A percentile compares a stretch with the other conserved stretches of the same genome.
Evolutionary conservation across 495 filamentous ascomycete genomes (phyloP).

Genomic region (Mycothermus thermophilus): DNA sequence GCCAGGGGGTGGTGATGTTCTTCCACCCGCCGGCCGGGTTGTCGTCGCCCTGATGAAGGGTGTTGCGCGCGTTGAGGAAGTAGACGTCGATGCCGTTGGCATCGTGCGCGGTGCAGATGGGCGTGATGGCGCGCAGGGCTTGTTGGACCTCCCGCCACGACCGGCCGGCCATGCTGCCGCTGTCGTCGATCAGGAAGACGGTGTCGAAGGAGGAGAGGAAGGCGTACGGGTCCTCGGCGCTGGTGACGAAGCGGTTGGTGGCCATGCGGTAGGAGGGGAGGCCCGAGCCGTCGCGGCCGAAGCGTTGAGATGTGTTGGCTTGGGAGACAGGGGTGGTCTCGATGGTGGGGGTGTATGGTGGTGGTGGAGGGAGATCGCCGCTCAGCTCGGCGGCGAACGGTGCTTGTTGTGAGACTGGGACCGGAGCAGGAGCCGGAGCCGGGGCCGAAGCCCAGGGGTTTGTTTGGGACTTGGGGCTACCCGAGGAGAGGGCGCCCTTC

Average conservation of each 20-base stretch:
- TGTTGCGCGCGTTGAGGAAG: slow-evolving; percentile 60
- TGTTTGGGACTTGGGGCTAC: not conserved
- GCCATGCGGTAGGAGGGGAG: slow-evolving; percentile 14
- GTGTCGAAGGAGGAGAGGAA: slow-evolving; percentile 86
- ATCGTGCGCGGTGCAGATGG: slow-evolving; percentile 74
- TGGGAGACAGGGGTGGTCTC: no score
- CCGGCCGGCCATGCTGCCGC: slow-evolving; percentile 65
- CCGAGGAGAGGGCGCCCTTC: no score
- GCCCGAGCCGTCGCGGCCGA: not conserved
- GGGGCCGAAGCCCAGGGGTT: slow-evolving; percentile 1
- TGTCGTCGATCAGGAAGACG: slow-evolving; percentile 88
- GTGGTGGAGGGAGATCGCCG: slow-evolving; percentile 8
- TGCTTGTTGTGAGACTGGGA: no score
- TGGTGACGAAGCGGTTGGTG: slow-evolving; percentile 9
- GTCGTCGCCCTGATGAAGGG: slow-evolving; percentile 6
- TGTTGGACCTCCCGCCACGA: slow-evolving; percentile 63
- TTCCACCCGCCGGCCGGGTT: slow-evolving; percentile 29
- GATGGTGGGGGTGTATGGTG: slow-evolving; percentile 9
- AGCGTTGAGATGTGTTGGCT: slow-evolving; percentile 3
- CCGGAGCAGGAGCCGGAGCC: slow-evolving; percentile 5
- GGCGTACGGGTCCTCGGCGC: slow-evolving; percentile 53
- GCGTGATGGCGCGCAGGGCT: slow-evolving; percentile 65
- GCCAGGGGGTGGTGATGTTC: slow-evolving; percentile 38
- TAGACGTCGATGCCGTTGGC: slow-evolving; percentile 84
- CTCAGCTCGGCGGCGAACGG: not conserved